Evolutionary conservation across 805 yeast genomes (phyloP), one percentile per base, ranked within the genome.

Genomic region (Saccharomycopsis javanensis): DNA sequence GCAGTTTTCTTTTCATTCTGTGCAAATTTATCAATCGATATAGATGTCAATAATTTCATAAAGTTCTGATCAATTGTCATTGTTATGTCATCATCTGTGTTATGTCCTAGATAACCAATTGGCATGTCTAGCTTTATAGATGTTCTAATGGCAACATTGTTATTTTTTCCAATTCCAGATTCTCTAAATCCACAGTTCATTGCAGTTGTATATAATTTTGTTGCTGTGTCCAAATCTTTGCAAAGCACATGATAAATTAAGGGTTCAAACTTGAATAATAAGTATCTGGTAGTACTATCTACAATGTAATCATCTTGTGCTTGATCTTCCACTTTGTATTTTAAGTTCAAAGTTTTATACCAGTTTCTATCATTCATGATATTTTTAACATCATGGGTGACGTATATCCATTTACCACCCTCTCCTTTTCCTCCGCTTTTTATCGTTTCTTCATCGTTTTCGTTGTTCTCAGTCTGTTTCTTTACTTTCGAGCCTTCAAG

Each of bases 131-230:
- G 68, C 60, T 80, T 80, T 57, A 89, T 82, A 4, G 88, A 82
- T 0, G 81, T 85, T 61, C 96, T 74, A 18, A 89, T 79, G 0
- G 90, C 96, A 5, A 89, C 95, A 11, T 85, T 74, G 63, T 81
- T 79, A 64, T 88, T 87, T 31, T 83, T 75, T 6, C 95, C 95
- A 51, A 89, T 87, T 0, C 96, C 96, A 31, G 88, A 78, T 68
- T 89, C 96, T 64, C 96, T 75, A 65, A 85, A 89, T 2, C 96
- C 96, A 70, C 94, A 85, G 1, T 79, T 77, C 88, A 88, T 84
- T 0, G 96, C 96, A 0, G 79, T 70, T 37, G 82, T 79, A 61
- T 83, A 87, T 10, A 89, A 68, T 42, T 69, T 70, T n/a, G 77
- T 74, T 0, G 96, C 96, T 4, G 76, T 69, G 13, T 69, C 72